These are phyloP conservation scores for Ziziphus jujuba DNA, from an alignment of 306 rosid species.

Conservation along the genomic window DNA sequence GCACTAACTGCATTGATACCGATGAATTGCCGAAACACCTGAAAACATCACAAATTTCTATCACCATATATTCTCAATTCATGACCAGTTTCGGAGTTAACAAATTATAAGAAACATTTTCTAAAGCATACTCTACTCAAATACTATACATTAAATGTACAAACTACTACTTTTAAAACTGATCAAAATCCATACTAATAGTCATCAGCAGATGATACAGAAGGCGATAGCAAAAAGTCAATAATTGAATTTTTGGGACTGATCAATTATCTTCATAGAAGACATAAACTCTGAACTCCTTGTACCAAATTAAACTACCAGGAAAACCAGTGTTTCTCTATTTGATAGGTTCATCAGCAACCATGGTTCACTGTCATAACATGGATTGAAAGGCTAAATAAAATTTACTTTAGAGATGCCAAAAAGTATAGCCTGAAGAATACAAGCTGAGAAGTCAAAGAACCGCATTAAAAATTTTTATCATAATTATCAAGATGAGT, in stretches of 20 bases:
- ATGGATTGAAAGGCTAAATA: neutral
- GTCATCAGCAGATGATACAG: too few species aligned
- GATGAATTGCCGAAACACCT: slow-evolving; percentile 95
- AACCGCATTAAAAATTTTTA: too few species aligned
- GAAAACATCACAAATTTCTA: slow-evolving; percentile 17
- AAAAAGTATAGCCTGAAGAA: neutral
- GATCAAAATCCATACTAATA: too few species aligned
- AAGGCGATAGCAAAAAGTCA: too few species aligned
- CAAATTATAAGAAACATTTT: neutral
- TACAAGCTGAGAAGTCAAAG: neutral
- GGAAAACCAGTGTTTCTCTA: neutral
- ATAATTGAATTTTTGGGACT: too few species aligned
- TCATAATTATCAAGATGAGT: too few species aligned
- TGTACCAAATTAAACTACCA: neutral
- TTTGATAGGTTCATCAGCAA: neutral
- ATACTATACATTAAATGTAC: too few species aligned
- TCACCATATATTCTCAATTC: neutral
- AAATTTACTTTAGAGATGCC: neutral
- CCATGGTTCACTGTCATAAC: neutral
- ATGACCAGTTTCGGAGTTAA: neutral
- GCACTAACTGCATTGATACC: slow-evolving; percentile 97
- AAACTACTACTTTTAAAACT: too few species aligned
- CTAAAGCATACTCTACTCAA: too few species aligned
- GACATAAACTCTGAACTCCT: neutral
- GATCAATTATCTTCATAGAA: neutral